Conservation (phyloP, 805 yeast species). For the Ogataea populi-albae region DNA sequence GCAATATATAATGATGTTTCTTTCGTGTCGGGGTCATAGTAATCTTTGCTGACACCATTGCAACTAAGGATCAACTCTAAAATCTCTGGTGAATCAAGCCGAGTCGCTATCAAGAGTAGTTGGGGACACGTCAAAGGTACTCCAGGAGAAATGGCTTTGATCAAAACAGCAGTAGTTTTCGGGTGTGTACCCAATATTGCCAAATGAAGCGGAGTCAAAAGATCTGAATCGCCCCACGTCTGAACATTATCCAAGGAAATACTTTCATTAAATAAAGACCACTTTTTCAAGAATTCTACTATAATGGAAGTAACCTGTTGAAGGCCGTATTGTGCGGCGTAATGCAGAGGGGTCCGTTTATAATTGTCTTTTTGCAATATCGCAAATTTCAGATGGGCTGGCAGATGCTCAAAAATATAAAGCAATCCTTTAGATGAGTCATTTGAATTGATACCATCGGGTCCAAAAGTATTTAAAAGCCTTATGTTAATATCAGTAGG, state of each 20-base stretch:
- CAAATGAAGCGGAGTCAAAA: conserved; percentile 76
- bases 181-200: conserved; percentile 85
- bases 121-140: conserved; percentile 48
- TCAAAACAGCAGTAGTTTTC: conserved; percentile 58
- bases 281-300: conserved; percentile 51
- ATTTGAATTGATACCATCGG: conserved; percentile 60
- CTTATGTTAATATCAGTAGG: conserved; percentile 49
- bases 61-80: conserved; percentile 50
- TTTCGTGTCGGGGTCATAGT: conserved; percentile 51
- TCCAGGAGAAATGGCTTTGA: conserved; percentile 41
- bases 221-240: conserved; percentile 77
- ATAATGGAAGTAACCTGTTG: conserved; percentile 58
- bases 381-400: conserved; percentile 49
- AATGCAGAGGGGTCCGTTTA: conserved; percentile 82
- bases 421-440: conserved; percentile 57
- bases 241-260: conserved; percentile 54
- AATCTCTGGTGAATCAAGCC: conserved; percentile 59
- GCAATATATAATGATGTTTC: conserved; percentile 89
- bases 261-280: conserved; percentile 54
- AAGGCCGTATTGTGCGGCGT: conserved; percentile 84
- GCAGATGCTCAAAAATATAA: conserved; percentile 56
- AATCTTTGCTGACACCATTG: conserved; percentile 63
- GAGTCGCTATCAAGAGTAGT: conserved; percentile 63
- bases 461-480: conserved; percentile 53
- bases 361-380: conserved; percentile 71